Base-by-base conservation (phyloP, 768 basidiomycete species). In the Boletus speciosus region DNA sequence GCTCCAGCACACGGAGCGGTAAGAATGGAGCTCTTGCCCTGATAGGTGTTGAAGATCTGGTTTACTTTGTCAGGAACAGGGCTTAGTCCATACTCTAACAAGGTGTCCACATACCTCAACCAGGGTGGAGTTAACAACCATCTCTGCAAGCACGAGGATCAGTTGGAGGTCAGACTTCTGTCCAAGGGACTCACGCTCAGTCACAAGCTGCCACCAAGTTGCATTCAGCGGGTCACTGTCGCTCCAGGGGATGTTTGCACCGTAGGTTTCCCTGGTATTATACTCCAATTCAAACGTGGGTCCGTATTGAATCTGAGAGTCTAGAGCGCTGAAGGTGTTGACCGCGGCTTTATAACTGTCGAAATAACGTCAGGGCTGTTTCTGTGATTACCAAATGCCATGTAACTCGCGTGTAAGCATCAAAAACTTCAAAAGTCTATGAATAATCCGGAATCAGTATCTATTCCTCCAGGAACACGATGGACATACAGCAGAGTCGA, bases 181-280 rank as follows among this genome's bases (percentile, higher is more conserved):
- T 45, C 36, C n/a, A 9, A n/a, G 34, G 35, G 54, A 71, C 77
- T 57, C 52, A 84, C 86, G 78, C 71, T 89, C 86, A 10, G 88
- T 90, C 39, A 90, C 85, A 43, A 69, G 79, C 61, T 90, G 88
- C 88, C 88, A 90, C 84, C 85, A 90, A 10, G 89, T 90, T 7
- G 86, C 86, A 56, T 90, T 90, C 57, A 91, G 69, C 0, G 88
- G 88, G 63, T 87, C 87, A 50, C 76, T 73, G 3, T 71, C 65
- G 27, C 76, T 73, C 88, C 88, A 90, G 34, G 78, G 74, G 1
- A 76, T 68, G 49, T 70, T 80, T 36, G 62, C 64, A 32, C 86
- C 88, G 55, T 88, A 91, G 0, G 84, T 74, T 50, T 81, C 75
- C 40, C 88, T 83, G 25, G 88, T 84, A 61, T 74, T 84, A 64